phyloP scores from a whole-genome alignment of 2,329 filamentous ascomycete genomes.

The Apiospora pterosperma region DNA sequence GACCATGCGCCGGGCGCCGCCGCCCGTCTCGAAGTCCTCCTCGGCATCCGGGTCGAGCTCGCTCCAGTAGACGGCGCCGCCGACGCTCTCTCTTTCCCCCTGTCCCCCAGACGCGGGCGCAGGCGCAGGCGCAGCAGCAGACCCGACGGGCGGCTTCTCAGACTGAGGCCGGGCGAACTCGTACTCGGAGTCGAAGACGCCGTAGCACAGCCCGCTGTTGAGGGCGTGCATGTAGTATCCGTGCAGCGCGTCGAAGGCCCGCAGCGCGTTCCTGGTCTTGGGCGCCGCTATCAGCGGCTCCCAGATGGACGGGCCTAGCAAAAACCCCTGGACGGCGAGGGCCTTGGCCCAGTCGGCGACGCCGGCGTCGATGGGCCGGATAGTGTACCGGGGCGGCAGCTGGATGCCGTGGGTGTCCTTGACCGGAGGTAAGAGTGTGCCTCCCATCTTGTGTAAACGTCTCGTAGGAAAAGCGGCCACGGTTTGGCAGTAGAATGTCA shows the following conservation, averaged over 20 bases:
- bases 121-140: not conserved
- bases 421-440: not conserved
- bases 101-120: not conserved
- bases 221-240: conserved; percentile 5
- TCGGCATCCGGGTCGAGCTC: conserved; percentile 17
- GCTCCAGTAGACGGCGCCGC: conserved; percentile 19
- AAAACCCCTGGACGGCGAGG: conserved; percentile 5
- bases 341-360: conserved; percentile 7
- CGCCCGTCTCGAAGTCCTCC: conserved; percentile 10
- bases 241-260: not conserved
- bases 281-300: conserved; percentile 4
- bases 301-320: conserved; percentile 7
- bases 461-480: not conserved
- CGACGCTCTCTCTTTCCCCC: conserved; percentile 3
- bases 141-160: too few relatives aligned
- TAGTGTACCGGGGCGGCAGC: conserved; percentile 2
- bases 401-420: conserved; percentile 5
- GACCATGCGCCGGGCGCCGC: conserved; percentile 12
- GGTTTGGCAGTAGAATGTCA: too few relatives aligned
- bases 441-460: not conserved
- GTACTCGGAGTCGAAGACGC: conserved; percentile 21
- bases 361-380: conserved; percentile 1
- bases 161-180: conserved; percentile 17
- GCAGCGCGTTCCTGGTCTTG: conserved; percentile 5
- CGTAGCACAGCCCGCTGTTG: conserved; percentile 19